phyloP scores from a whole-genome alignment of 148 eudicot species.

The Silene uniflora region DNA sequence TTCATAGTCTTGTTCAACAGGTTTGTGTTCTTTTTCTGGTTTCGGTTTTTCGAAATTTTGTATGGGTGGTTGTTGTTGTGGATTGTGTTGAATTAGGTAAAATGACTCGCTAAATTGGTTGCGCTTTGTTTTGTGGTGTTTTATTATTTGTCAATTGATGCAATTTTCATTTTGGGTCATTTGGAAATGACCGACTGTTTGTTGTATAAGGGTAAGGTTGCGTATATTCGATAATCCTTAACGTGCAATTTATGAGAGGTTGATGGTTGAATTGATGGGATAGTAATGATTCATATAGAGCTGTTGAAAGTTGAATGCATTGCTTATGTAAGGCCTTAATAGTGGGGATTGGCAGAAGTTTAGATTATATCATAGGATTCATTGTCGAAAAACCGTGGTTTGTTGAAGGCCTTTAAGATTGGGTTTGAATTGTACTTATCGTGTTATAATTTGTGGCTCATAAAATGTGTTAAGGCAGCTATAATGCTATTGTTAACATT shows the following conservation, averaged over 20 bases:
- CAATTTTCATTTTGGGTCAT: background rate
- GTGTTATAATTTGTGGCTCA: background rate
- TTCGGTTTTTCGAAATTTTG: background rate
- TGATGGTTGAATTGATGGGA: no score
- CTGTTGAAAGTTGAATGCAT: background rate
- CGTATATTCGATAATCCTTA: background rate
- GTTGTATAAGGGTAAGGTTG: background rate
- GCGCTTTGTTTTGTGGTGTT: background rate
- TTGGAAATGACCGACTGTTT: background rate
- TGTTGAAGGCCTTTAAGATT: no score
- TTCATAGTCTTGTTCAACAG: constrained; percentile 85
- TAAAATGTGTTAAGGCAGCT: background rate
- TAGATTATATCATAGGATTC: no score
- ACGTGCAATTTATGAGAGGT: background rate
- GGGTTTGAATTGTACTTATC: no score
- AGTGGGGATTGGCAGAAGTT: no score
- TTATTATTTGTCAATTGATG: background rate
- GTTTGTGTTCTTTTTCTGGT: constrained; percentile 24
- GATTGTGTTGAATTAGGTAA: background rate
- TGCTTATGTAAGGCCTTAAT: no score
- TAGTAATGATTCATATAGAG: background rate
- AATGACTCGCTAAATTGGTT: background rate
- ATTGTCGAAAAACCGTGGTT: no score
- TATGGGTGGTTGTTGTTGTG: no score
- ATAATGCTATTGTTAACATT: background rate